Conservation (phyloP, 768 basidiomycete genomes). For the Hysterangium stoloniferum region DNA sequence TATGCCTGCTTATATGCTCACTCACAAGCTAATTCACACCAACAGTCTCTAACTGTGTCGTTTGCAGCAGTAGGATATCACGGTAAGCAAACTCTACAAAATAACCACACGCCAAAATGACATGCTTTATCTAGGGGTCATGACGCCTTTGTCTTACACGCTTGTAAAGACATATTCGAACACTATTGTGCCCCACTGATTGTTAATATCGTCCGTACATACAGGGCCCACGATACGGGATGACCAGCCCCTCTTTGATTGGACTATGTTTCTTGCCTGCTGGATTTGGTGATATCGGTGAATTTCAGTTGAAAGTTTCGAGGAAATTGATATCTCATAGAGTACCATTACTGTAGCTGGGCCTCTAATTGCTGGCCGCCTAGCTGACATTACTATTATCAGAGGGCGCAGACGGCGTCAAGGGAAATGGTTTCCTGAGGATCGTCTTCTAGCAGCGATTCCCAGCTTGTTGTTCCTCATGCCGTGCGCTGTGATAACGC, state of each 20-base stretch:
- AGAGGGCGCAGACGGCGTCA: slow-evolving; percentile 58
- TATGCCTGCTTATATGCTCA: not conserved
- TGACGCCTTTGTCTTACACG: not conserved
- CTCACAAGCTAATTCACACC: slow-evolving; percentile 25
- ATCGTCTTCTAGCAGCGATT: slow-evolving; percentile 49
- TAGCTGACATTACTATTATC: slow-evolving; percentile 49
- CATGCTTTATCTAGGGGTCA: not conserved
- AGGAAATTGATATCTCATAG: no score
- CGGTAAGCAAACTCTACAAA: not conserved
- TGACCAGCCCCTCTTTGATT: not conserved
- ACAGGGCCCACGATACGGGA: not conserved
- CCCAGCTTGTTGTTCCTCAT: slow-evolving; percentile 40
- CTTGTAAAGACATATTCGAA: not conserved
- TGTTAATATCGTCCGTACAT: not conserved
- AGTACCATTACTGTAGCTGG: slow-evolving; percentile 35
- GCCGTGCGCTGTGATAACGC: slow-evolving; percentile 43
- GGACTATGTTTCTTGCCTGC: not conserved
- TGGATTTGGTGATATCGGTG: not conserved
- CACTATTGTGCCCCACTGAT: no score
- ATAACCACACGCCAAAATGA: no score
- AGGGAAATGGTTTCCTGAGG: slow-evolving; percentile 61
- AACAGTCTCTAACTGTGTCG: slow-evolving; percentile 29
- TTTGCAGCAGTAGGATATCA: not conserved
- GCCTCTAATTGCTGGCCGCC: slow-evolving; percentile 46
- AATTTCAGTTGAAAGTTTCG: no score